A percentile compares a stretch with the other conserved stretches of the same genome.
These are phyloP conservation scores for Starmerella cellae DNA, from an alignment of 805 yeast genomes.

Conservation along the genomic window DNA sequence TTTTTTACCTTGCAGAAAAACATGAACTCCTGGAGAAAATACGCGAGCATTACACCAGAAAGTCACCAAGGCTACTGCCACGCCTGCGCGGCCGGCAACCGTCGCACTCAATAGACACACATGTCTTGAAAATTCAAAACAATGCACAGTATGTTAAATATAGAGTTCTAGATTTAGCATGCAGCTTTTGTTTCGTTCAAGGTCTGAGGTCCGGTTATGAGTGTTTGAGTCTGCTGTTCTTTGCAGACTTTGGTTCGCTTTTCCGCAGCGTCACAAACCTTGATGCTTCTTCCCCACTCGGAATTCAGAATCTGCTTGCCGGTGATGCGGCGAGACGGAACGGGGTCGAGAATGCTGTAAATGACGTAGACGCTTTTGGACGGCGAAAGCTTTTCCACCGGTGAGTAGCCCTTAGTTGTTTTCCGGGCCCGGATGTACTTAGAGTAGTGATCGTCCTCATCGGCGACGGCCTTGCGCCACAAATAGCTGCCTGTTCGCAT, in stretches of 20 bases:
- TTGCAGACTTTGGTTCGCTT: neutral
- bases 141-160: neutral
- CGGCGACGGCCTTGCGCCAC: slow-evolving; percentile 68
- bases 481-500: slow-evolving; percentile 87
- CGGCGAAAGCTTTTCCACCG: slow-evolving; percentile 71
- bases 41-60: too few relatives aligned
- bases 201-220: neutral
- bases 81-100: too few relatives aligned
- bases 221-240: neutral
- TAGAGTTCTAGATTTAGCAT: neutral
- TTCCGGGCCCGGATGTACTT: slow-evolving; percentile 67
- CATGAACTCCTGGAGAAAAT: too few relatives aligned
- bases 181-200: neutral
- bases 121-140: neutral
- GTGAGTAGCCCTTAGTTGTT: slow-evolving; percentile 77
- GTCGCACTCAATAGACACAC: too few relatives aligned
- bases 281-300: slow-evolving; percentile 91
- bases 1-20: too few relatives aligned
- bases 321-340: slow-evolving; percentile 73
- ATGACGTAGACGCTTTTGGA: slow-evolving; percentile 87
- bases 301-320: slow-evolving; percentile 78
- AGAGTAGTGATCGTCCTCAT: slow-evolving; percentile 66
- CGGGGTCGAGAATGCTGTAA: slow-evolving; percentile 85
- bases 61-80: too few relatives aligned
- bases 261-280: slow-evolving; percentile 60